Evolutionary conservation across 768 basidiomycete genomes (phyloP).

Genomic region (Trametes sanguinea): DNA sequence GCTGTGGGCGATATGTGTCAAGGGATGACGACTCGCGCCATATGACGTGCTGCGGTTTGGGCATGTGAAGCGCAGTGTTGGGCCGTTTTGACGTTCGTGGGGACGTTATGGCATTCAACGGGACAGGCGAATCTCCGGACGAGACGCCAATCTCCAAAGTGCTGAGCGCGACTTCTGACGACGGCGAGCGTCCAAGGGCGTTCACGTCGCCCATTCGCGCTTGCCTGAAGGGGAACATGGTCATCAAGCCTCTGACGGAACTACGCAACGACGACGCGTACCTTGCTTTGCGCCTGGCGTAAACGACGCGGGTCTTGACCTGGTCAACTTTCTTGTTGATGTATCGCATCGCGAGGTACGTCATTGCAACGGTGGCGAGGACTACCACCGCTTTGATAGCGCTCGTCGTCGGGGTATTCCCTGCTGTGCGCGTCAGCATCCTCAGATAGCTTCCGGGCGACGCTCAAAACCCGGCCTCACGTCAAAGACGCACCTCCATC

Average conservation of each 20-base stretch:
- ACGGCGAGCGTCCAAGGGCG: no score
- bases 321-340: conserved; percentile 69
- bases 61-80: conserved; percentile 40
- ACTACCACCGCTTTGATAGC: conserved; percentile 71
- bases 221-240: not conserved
- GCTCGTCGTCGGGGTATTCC: conserved; percentile 37
- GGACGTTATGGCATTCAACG: no score
- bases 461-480: not conserved
- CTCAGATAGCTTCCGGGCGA: not conserved
- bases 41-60: conserved; percentile 41
- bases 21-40: not conserved
- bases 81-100: no score
- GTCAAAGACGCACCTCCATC: not conserved
- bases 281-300: conserved; percentile 70
- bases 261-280: conserved; percentile 24
- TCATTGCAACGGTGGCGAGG: conserved; percentile 65
- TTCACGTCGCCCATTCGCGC: not conserved
- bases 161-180: not conserved
- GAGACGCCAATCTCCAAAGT: no score
- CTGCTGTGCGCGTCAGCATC: not conserved
- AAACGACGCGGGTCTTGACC: conserved; percentile 63
- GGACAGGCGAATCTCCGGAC: no score
- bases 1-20: not conserved
- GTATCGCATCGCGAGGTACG: conserved; percentile 78
- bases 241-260: not conserved